These are phyloP conservation scores for Monosporascus ibericus DNA, from an alignment of 2,329 filamentous ascomycete genomes.

Conservation along the genomic window DNA sequence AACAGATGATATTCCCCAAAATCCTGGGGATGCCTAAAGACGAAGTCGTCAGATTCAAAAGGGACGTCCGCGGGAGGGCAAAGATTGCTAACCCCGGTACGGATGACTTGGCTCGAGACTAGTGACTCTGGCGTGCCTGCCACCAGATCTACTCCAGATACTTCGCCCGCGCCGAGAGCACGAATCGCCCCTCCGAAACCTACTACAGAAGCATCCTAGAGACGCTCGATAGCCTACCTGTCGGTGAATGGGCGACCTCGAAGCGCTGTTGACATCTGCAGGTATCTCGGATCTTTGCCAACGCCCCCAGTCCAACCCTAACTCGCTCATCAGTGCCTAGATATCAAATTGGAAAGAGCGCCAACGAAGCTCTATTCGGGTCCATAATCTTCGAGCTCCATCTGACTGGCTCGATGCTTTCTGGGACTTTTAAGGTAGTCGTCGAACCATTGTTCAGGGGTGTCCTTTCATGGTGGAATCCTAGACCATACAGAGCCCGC, in stretches of 20 bases:
- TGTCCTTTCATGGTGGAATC: constrained; percentile 16
- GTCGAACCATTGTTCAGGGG: constrained; percentile 14
- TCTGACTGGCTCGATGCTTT: constrained; percentile 19
- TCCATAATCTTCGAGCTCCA: constrained; percentile 15
- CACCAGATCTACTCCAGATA: constrained; percentile 10
- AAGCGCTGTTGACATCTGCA: constrained; percentile 13
- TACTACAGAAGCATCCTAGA: constrained; percentile 10
- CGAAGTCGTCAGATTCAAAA: constrained; percentile 9
- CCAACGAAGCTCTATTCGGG: constrained; percentile 17
- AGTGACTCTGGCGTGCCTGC: constrained; percentile 17
- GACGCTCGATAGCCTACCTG: constrained; percentile 5
- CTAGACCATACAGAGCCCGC: constrained; percentile 7
- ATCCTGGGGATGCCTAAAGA: constrained; percentile 8
- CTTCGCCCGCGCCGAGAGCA: constrained; percentile 7
- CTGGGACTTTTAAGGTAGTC: constrained; percentile 18
- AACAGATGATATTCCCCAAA: constrained; percentile 5
- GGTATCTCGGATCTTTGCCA: constrained; percentile 1
- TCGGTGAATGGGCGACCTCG: constrained; percentile 13
- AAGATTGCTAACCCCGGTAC: constrained; percentile 10
- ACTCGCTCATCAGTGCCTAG: no score
- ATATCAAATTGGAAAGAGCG: constrained; percentile 14
- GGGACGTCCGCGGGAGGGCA: constrained; percentile 10
- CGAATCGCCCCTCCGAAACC: constrained; percentile 2
- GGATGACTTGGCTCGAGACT: constrained; percentile 5
- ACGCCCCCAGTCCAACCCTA: no score